phyloP scores from a whole-genome alignment of 2,329 filamentous ascomycete genomes.

The Graphilbum sp. region DNA sequence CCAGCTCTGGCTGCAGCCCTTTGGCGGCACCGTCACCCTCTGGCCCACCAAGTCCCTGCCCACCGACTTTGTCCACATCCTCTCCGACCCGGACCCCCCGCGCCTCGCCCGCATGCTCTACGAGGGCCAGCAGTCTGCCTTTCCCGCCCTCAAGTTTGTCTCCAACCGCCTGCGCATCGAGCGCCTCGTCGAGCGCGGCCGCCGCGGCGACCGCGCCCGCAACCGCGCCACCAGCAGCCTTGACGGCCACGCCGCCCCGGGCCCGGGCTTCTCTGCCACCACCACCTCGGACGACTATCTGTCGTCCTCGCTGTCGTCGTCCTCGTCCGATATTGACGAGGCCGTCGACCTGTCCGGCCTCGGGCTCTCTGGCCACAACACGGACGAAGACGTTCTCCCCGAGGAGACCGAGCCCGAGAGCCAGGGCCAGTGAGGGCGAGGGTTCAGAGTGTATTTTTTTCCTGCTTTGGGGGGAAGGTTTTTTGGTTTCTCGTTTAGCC shows the following conservation, averaged over 20 bases:
- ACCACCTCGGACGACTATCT: conserved; percentile 7
- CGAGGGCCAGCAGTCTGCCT: conserved; percentile 75
- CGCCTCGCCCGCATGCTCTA: conserved; percentile 78
- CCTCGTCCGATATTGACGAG: neutral
- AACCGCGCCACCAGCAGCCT: conserved; percentile 4
- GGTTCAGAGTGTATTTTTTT: no score
- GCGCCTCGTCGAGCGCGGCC: conserved; percentile 42
- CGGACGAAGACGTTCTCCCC: no score
- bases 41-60: conserved; percentile 64
- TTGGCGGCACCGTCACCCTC: conserved; percentile 87
- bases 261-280: neutral
- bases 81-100: conserved; percentile 63
- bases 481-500: no score
- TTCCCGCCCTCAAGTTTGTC: conserved; percentile 84
- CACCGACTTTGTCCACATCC: conserved; percentile 72
- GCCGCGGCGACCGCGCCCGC: conserved; percentile 30
- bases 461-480: no score
- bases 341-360: neutral
- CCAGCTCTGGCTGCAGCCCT: conserved; percentile 89
- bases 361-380: no score
- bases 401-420: no score
- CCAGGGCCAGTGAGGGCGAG: no score
- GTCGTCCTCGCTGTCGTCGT: neutral
- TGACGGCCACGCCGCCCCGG: conserved; percentile 1
- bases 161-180: conserved; percentile 77